Conservation (phyloP, 805 yeast species). For the Saccharomycopsis malanga region DNA sequence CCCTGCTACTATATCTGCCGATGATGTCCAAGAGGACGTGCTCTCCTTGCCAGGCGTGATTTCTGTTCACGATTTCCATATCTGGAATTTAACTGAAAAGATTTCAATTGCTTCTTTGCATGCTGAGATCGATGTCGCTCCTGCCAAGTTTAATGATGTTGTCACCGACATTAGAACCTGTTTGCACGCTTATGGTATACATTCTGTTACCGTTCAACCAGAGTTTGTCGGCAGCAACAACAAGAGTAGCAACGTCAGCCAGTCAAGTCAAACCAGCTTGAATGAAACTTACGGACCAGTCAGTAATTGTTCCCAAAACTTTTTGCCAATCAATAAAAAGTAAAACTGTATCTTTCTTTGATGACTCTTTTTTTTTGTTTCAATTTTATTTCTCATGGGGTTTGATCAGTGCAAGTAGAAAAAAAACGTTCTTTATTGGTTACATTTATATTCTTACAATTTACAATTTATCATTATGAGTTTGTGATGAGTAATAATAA, state of each 20-base stretch:
- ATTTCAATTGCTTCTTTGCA: constrained; percentile 84
- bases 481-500: no score
- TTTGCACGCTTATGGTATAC: constrained; percentile 78
- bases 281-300: constrained; percentile 18
- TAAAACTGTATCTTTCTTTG: no score
- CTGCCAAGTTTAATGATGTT: constrained; percentile 60
- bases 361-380: no score
- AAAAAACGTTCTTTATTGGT: no score
- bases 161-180: constrained; percentile 73
- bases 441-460: no score
- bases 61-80: constrained; percentile 90
- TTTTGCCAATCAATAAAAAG: constrained; percentile 5
- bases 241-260: background rate
- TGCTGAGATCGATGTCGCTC: constrained; percentile 59
- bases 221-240: constrained; percentile 44
- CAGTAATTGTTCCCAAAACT: constrained; percentile 17
- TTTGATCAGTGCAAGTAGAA: no score
- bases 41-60: constrained; percentile 61
- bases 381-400: no score
- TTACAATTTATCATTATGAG: no score
- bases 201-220: constrained; percentile 94
- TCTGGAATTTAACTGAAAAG: constrained; percentile 91
- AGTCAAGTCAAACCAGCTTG: background rate
- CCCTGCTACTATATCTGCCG: constrained; percentile 75
- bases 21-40: constrained; percentile 63